Conservation (phyloP, 805 yeast genomes). For the Maudiozyma bulderi region DNA sequence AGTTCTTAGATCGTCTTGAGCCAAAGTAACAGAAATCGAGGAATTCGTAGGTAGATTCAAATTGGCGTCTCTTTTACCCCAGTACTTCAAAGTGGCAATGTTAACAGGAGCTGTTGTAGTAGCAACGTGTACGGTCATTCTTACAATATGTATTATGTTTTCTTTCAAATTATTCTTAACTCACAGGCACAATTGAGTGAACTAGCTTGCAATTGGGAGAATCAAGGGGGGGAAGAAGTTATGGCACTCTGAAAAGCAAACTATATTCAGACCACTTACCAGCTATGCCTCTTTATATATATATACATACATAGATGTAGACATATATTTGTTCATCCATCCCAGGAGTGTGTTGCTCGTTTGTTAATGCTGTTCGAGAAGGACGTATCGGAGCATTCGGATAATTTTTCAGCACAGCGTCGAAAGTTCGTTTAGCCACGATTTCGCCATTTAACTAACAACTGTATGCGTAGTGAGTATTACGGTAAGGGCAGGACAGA, state of each 20-base stretch:
- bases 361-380: neutral
- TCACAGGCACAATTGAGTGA: neutral
- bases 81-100: slow-evolving; percentile 93
- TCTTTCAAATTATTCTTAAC: neutral
- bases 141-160: neutral
- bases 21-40: slow-evolving; percentile 86
- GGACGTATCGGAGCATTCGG: neutral
- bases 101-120: slow-evolving; percentile 95
- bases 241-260: too few relatives aligned
- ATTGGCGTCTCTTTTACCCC: slow-evolving; percentile 93
- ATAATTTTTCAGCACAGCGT: neutral
- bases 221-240: neutral
- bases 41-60: slow-evolving; percentile 93
- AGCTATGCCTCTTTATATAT: neutral
- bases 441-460: too few relatives aligned
- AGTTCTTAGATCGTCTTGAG: slow-evolving; percentile 86
- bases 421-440: too few relatives aligned
- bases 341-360: neutral
- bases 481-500: too few relatives aligned
- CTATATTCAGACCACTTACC: too few relatives aligned
- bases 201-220: neutral
- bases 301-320: neutral
- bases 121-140: slow-evolving; percentile 53
- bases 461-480: too few relatives aligned
- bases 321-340: too few relatives aligned